Evolutionary conservation across 1,284 basidiomycete species (phyloP).

Genomic region (Hemileia vastatrix): DNA sequence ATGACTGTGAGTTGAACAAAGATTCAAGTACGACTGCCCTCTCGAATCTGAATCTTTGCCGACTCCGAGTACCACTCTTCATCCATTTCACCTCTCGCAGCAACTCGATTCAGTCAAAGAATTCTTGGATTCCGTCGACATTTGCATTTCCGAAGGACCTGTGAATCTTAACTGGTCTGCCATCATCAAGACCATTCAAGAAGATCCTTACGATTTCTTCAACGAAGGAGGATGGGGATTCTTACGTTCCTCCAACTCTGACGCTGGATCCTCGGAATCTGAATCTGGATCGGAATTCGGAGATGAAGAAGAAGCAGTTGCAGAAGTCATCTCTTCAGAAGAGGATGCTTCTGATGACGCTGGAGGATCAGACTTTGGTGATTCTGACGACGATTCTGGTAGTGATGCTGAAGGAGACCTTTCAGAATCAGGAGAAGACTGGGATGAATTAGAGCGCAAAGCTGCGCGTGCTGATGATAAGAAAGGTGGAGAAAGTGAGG

Average conservation of each 20-base stretch:
- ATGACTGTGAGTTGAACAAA: too few relatives aligned
- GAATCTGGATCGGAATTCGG: slow-evolving; percentile 70
- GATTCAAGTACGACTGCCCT: not conserved
- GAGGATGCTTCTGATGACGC: slow-evolving; percentile 47
- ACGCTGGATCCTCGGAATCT: slow-evolving; percentile 59
- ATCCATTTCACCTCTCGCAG: slow-evolving; percentile 34
- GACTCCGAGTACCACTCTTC: not conserved
- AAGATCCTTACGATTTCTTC: slow-evolving; percentile 92
- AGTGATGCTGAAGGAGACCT: slow-evolving; percentile 19
- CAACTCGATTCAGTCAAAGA: slow-evolving; percentile 93
- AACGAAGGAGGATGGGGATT: slow-evolving; percentile 89
- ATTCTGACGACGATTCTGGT: too few relatives aligned
- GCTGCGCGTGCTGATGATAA: slow-evolving; percentile 46
- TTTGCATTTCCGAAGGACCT: slow-evolving; percentile 86
- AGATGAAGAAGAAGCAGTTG: slow-evolving; percentile 50
- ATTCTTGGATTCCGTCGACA: slow-evolving; percentile 98
- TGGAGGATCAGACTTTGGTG: slow-evolving; percentile 28
- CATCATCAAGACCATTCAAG: slow-evolving; percentile 68
- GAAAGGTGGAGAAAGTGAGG: slow-evolving; percentile 15
- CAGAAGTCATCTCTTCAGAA: slow-evolving; percentile 31
- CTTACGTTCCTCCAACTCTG: slow-evolving; percentile 52
- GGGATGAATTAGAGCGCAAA: slow-evolving; percentile 88
- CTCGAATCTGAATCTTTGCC: not conserved
- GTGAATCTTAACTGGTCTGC: slow-evolving; percentile 97
- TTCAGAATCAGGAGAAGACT: slow-evolving; percentile 62